These are phyloP conservation scores for Eucalyptus microcorys DNA, from an alignment of 345 rosid genomes.

Conservation along the genomic window DNA sequence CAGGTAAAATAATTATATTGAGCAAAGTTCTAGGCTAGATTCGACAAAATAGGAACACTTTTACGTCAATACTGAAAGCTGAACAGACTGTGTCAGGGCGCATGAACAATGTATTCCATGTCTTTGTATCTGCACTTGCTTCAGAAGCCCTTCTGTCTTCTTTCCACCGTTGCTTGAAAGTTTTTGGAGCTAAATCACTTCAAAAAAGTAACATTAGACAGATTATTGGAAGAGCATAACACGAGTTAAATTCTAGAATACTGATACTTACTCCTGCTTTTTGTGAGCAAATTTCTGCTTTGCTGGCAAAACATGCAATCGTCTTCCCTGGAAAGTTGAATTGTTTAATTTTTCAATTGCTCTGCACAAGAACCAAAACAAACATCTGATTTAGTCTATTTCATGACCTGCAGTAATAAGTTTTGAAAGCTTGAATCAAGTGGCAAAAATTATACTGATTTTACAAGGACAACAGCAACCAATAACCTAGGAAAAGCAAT, in stretches of 20 bases:
- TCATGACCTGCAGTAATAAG: neutral
- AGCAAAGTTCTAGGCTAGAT: neutral
- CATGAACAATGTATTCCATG: slow-evolving; percentile 96
- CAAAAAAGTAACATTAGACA: neutral
- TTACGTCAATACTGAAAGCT: neutral
- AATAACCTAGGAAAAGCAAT: neutral
- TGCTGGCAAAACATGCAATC: slow-evolving; percentile 77
- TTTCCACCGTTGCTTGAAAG: slow-evolving; percentile 62
- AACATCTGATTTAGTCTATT: neutral
- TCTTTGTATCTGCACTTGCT: slow-evolving; percentile 75
- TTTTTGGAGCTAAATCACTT: slow-evolving; percentile 30
- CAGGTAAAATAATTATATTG: neutral
- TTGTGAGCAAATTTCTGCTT: slow-evolving; percentile 28
- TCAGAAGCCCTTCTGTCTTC: slow-evolving; percentile 86
- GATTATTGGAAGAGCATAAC: neutral
- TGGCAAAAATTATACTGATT: neutral
- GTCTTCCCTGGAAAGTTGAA: slow-evolving; percentile 79
- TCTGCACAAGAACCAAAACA: slow-evolving; percentile 24
- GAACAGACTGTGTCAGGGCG: slow-evolving; percentile 67
- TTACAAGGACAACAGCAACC: neutral
- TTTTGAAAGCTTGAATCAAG: neutral
- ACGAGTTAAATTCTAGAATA: neutral
- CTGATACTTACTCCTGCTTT: slow-evolving; percentile 36
- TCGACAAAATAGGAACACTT: neutral
- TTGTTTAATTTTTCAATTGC: slow-evolving; percentile 69